These are phyloP conservation scores for Coccomyxa subellipsoidea DNA, from an alignment of 163 green algal genomes.

Conservation along the genomic window DNA sequence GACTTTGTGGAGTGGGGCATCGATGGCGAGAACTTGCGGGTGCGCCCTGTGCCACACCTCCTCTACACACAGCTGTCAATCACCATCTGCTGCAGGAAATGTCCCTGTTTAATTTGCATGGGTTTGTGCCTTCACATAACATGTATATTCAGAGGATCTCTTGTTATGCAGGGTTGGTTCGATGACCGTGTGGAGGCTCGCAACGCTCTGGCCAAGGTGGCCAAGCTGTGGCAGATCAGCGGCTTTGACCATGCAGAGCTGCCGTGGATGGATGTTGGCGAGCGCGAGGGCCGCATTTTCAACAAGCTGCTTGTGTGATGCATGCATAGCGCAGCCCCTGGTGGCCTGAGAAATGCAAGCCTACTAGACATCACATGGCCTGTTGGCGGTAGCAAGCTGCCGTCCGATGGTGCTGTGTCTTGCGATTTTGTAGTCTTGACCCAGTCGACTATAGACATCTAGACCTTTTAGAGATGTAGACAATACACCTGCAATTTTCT, in stretches of 20 bases:
- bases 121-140: no score
- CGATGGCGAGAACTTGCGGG: neutral
- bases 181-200: conserved; percentile 90
- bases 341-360: no score
- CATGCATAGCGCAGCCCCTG: neutral
- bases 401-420: no score
- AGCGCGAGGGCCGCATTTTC: conserved; percentile 5
- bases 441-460: no score
- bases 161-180: conserved; percentile 74
- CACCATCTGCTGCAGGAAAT: no score
- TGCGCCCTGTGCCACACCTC: no score
- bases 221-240: conserved; percentile 37
- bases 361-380: no score
- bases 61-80: neutral
- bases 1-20: conserved; percentile 57
- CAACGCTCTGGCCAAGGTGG: conserved; percentile 78
- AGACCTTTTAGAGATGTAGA: no score
- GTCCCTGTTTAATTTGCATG: no score
- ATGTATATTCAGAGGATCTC: neutral
- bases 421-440: no score
- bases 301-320: neutral
- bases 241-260: conserved; percentile 44
- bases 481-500: no score
- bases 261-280: conserved; percentile 31
- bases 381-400: no score